phyloP scores from a whole-genome alignment of 768 basidiomycete species.

The Pleurotus salmoneostramineus region DNA sequence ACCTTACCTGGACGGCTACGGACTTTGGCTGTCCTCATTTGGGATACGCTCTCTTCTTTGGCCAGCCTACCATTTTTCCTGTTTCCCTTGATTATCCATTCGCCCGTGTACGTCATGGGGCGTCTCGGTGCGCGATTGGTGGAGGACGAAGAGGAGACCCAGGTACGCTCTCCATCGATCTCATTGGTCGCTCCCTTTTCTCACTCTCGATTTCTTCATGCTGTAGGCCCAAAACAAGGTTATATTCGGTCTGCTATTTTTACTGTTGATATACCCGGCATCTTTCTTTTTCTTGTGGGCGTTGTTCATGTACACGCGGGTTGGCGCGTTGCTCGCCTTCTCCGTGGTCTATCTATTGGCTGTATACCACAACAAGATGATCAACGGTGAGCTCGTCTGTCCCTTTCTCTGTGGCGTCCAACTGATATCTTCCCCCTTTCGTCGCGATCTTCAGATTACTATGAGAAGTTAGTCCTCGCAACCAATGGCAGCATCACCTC shows the following conservation, averaged over 20 bases:
- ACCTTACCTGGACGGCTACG: constrained; percentile 80
- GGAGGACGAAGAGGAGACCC: constrained; percentile 88
- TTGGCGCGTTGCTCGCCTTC: constrained; percentile 71
- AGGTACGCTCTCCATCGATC: constrained; percentile 20
- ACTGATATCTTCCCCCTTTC: constrained; percentile 10
- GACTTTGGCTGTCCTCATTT: constrained; percentile 74
- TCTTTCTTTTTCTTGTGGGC: constrained; percentile 87
- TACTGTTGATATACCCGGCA: constrained; percentile 75
- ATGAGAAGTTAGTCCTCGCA: constrained; percentile 57
- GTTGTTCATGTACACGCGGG: constrained; percentile 67
- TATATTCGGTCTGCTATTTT: constrained; percentile 75
- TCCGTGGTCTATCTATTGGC: constrained; percentile 72
- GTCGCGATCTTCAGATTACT: constrained; percentile 47
- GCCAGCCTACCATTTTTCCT: constrained; percentile 86
- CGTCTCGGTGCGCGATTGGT: constrained; percentile 69
- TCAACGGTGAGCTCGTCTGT: constrained; percentile 64
- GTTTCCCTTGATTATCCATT: constrained; percentile 77
- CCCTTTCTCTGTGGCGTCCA: constrained; percentile 6
- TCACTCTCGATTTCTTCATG: background rate
- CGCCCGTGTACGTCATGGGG: constrained; percentile 83
- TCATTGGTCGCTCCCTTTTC: background rate
- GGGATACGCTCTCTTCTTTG: constrained; percentile 69
- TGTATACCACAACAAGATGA: constrained; percentile 79
- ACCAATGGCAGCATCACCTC: constrained; percentile 2
- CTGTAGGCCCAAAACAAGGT: constrained; percentile 88